A percentile compares a stretch with the other conserved stretches of the same genome.
phyloP scores from a whole-genome alignment of 495 filamentous ascomycete genomes.

The Geopyxis carbonaria region DNA sequence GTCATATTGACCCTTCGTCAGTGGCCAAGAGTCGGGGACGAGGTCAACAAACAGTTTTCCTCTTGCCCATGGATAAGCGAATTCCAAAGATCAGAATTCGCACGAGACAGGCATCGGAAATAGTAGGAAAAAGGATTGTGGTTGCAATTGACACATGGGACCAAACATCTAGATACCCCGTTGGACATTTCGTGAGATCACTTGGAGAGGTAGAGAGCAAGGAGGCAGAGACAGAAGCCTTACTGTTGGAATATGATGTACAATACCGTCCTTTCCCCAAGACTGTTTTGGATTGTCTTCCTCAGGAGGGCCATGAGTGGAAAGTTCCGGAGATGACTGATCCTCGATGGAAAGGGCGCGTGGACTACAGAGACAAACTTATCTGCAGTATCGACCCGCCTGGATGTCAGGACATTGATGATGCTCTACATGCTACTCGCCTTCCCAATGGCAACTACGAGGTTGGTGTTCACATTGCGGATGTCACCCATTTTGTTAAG shows the following conservation, averaged over 20 bases:
- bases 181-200: constrained; percentile 85
- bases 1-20: constrained; percentile 77
- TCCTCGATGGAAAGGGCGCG: constrained; percentile 66
- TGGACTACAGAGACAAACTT: constrained; percentile 67
- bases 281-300: constrained; percentile 81
- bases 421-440: constrained; percentile 72
- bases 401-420: constrained; percentile 94
- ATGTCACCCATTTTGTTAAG: constrained; percentile 96
- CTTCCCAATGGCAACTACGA: constrained; percentile 89
- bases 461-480: constrained; percentile 96
- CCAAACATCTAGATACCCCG: constrained; percentile 73
- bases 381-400: constrained; percentile 96
- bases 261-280: constrained; percentile 97
- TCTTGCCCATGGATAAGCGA: constrained; percentile 92
- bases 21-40: constrained; percentile 55
- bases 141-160: constrained; percentile 95
- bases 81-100: constrained; percentile 89
- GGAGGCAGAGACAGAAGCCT: constrained; percentile 85
- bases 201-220: constrained; percentile 88
- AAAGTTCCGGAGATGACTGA: constrained; percentile 66
- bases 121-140: constrained; percentile 82
- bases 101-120: constrained; percentile 71
- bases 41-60: constrained; percentile 78
- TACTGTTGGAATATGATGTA: constrained; percentile 88
- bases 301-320: constrained; percentile 85